A percentile compares a stretch with the other conserved stretches of the same genome.
Conservation (phyloP, 306 rosid species). For the Rubus idaeus region DNA sequence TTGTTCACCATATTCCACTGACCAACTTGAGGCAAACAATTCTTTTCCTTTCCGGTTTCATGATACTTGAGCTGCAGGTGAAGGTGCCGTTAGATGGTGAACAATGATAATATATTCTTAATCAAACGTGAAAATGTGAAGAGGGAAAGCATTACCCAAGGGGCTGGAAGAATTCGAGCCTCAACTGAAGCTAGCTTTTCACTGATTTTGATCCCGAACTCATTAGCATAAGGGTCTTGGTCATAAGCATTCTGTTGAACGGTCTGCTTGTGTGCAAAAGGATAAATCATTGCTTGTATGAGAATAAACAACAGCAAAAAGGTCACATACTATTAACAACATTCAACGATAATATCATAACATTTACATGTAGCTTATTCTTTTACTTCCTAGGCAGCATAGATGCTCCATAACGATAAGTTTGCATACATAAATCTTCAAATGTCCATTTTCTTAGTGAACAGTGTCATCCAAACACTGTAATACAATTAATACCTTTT, state of each 20-base stretch:
- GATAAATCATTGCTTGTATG: constrained; percentile 4
- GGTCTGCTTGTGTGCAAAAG: constrained; percentile 48
- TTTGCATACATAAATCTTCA: neutral
- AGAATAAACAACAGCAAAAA: constrained; percentile 5
- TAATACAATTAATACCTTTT: neutral
- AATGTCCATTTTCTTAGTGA: neutral
- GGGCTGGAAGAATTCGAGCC: constrained; percentile 97
- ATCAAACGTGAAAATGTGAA: constrained; percentile 15
- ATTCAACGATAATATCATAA: neutral
- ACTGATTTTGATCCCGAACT: constrained; percentile 86
- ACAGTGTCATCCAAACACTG: neutral
- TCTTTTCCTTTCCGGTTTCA: constrained; percentile 91
- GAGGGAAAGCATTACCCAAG: constrained; percentile 72
- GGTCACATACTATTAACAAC: constrained; percentile 4
- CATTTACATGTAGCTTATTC: neutral
- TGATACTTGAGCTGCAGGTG: constrained; percentile 82
- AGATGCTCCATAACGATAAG: neutral
- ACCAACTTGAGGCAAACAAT: constrained; percentile 97
- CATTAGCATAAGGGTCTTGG: constrained; percentile 93
- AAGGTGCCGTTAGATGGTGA: constrained; percentile 19
- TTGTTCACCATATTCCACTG: constrained; percentile 99
- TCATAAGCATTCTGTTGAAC: constrained; percentile 83
- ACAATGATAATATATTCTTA: neutral
- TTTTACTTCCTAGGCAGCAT: neutral
- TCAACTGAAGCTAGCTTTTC: constrained; percentile 89